Conservation (phyloP, 768 basidiomycete species). For the Cantharellus cinnabarinus region DNA sequence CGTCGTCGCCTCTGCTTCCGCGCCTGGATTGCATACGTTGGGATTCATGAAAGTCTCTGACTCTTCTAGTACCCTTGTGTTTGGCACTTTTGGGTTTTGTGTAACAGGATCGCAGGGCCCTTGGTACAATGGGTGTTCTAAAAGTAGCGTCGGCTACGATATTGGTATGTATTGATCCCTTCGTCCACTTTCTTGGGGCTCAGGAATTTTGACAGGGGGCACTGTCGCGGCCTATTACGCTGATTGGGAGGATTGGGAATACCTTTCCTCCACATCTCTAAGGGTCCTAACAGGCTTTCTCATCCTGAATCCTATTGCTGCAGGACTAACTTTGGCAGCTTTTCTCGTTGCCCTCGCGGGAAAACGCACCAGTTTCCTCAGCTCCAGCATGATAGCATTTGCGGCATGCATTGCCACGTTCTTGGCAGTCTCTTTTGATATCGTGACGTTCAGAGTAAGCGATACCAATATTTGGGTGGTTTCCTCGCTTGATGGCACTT, state of each 20-base stretch:
- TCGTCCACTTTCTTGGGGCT: no score
- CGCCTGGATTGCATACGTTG: background rate
- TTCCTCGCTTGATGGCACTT: no score
- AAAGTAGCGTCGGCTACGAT: no score
- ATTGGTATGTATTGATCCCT: no score
- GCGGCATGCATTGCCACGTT: conserved; percentile 16
- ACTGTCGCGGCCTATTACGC: no score
- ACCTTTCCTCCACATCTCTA: conserved; percentile 2
- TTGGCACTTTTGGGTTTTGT: background rate
- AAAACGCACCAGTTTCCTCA: conserved; percentile 15
- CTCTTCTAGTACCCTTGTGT: background rate
- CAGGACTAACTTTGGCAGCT: conserved; percentile 16
- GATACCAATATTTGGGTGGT: no score
- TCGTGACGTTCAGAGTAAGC: conserved; percentile 8
- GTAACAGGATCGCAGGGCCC: no score
- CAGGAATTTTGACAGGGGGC: no score
- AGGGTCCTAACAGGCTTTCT: conserved; percentile 14
- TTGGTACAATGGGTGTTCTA: no score
- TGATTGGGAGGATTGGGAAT: background rate
- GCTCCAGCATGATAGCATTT: conserved; percentile 13
- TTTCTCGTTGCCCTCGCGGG: conserved; percentile 16
- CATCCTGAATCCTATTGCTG: conserved; percentile 17
- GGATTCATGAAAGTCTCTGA: background rate
- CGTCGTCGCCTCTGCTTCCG: background rate
- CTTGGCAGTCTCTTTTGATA: conserved; percentile 15